Evolutionary conservation across 2,329 filamentous ascomycete species (phyloP), one percentile per base, ranked within the genome.

Genomic region (Claviceps quebecensis): DNA sequence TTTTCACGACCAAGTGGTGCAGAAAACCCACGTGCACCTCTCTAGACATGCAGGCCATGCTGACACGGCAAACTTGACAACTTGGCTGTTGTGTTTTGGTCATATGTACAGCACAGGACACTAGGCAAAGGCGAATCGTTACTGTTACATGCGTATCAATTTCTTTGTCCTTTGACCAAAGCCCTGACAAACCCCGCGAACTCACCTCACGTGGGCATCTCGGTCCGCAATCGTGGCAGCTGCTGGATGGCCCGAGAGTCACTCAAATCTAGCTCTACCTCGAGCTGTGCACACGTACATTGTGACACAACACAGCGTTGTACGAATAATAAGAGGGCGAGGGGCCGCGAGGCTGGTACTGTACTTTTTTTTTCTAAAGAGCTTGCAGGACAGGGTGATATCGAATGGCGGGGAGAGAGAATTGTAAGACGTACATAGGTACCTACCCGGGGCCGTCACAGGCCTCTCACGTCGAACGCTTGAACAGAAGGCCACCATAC

Each of bases 181-280:
- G 34, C 53, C 52, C 47, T 50, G 45, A 46, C 36, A 48, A 29
- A 49, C 50, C 53, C 55, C 52, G 50, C 55, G 53, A 53, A 48
- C 45, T 44, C 5, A 40, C 49, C 55, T 56, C 55, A 55, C 55
- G 55, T 55, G 55, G 48, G 47, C 48, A 45, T 49, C 38, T 13
- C 38, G 46, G 46, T 50, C 22, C 29, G 48, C 37, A 52, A 48
- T 52, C 55, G 54, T 54, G 55, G 50, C 54, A 47, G 8, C 41
- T 40, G 52, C 47, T 56, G 54, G 50, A 46, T 54, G 53, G 55
- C 34, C 36, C 26, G 45, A 45, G 36, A 23, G 16, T n/a, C 45
- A n/a, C 38, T 4, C 9, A 26, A 26, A 48, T 14, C 19, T 17
- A 16, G 7, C n/a, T 45, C 9, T 29, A 34, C 34, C 17, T 34